Evolutionary conservation across 768 basidiomycete species (phyloP).

Genomic region (Termitomyces sp.): DNA sequence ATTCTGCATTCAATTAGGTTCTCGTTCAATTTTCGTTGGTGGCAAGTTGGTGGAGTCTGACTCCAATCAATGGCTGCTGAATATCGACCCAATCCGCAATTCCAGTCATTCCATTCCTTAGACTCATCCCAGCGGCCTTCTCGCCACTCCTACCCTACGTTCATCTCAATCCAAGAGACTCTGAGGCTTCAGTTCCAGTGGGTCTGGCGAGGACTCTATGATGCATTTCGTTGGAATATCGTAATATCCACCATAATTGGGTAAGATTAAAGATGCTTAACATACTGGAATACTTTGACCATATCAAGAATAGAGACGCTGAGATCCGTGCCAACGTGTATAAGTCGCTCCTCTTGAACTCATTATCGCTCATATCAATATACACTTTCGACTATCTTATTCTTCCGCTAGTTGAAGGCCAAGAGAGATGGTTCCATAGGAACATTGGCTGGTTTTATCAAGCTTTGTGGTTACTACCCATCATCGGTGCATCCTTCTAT

Average conservation of each 20-base stretch:
- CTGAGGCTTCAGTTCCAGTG: slow-evolving; percentile 57
- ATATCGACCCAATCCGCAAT: slow-evolving; percentile 17
- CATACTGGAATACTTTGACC: not conserved
- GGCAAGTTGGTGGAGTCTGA: not conserved
- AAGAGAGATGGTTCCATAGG: slow-evolving; percentile 63
- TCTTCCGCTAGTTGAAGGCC: slow-evolving; percentile 59
- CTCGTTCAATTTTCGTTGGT: not conserved
- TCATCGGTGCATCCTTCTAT: slow-evolving; percentile 74
- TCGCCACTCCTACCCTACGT: slow-evolving; percentile 61
- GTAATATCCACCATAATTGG: slow-evolving; percentile 55
- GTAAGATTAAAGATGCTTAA: slow-evolving; percentile 29
- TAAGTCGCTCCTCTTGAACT: slow-evolving; percentile 75
- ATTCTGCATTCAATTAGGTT: no score
- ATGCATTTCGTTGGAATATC: slow-evolving; percentile 71
- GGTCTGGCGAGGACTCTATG: slow-evolving; percentile 56
- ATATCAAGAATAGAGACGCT: slow-evolving; percentile 49
- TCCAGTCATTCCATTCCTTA: slow-evolving; percentile 19
- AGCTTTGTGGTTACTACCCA: slow-evolving; percentile 74
- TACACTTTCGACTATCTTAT: slow-evolving; percentile 75
- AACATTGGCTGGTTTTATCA: slow-evolving; percentile 78
- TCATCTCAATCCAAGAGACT: slow-evolving; percentile 63
- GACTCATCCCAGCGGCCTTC: slow-evolving; percentile 34
- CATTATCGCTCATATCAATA: slow-evolving; percentile 66
- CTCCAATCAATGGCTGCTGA: slow-evolving; percentile 12
- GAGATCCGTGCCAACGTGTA: slow-evolving; percentile 72